phyloP scores from a whole-genome alignment of 139 green algal species.

The Deuterostichococcus epilithicus region DNA sequence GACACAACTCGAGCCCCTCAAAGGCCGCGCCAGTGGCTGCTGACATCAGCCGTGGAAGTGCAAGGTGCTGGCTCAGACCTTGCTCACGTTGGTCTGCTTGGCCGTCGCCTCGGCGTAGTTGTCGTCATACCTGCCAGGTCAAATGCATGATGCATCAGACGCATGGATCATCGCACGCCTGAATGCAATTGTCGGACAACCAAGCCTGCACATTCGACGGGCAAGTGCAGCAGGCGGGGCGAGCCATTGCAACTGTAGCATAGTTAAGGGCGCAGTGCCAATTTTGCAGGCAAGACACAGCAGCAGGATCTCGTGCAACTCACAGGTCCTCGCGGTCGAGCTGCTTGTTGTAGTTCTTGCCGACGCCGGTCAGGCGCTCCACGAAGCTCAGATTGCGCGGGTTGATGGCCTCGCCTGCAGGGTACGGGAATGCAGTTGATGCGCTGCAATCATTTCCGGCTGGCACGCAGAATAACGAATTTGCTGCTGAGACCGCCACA shows the following conservation, averaged over 20 bases:
- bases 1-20: too few relatives aligned
- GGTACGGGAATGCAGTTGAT: too few relatives aligned
- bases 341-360: conserved; percentile 24
- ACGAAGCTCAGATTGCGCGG: conserved; percentile 56
- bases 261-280: too few relatives aligned
- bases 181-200: not conserved
- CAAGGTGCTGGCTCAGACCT: not conserved
- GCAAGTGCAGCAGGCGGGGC: too few relatives aligned
- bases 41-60: too few relatives aligned
- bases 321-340: not conserved
- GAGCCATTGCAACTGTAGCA: too few relatives aligned
- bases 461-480: not conserved
- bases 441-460: too few relatives aligned
- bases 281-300: too few relatives aligned
- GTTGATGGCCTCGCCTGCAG: conserved; percentile 46
- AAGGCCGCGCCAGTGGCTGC: too few relatives aligned
- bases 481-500: too few relatives aligned
- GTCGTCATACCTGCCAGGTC: not conserved
- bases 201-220: too few relatives aligned
- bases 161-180: not conserved
- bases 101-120: not conserved
- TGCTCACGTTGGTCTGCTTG: not conserved
- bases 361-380: conserved; percentile 35
- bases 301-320: not conserved
- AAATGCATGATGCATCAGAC: not conserved